These are phyloP conservation scores for Mycosphaerella arachidis DNA, from an alignment of 2,329 filamentous ascomycete species.

Conservation along the genomic window DNA sequence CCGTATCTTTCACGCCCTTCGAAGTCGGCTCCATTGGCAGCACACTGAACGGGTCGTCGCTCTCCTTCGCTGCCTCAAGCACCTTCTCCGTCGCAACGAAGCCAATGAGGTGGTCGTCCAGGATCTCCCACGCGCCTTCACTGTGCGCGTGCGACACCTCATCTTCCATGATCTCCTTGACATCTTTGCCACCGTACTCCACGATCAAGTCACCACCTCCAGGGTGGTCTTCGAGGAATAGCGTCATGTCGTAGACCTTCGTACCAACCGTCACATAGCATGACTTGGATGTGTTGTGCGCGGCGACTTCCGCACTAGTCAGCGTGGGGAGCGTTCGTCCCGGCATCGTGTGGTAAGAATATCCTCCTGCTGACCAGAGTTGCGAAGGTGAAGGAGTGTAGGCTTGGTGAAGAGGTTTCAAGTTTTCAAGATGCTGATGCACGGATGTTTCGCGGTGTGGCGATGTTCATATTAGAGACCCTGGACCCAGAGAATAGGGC, in stretches of 20 bases:
- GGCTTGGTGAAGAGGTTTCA: neutral
- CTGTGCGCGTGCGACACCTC: constrained; percentile 77
- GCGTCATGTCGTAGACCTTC: constrained; percentile 92
- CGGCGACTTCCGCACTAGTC: constrained; percentile 71
- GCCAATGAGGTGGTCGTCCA: constrained; percentile 81
- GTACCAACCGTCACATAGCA: constrained; percentile 89
- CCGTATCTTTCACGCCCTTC: constrained; percentile 47
- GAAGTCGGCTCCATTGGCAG: constrained; percentile 50
- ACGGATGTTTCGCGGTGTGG: neutral
- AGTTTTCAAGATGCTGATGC: neutral
- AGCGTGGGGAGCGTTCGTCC: constrained; percentile 78
- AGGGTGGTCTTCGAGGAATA: constrained; percentile 85
- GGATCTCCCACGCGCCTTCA: constrained; percentile 90
- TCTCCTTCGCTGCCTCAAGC: constrained; percentile 47
- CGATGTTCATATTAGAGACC: neutral
- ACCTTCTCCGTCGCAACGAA: constrained; percentile 64
- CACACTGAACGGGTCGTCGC: constrained; percentile 46
- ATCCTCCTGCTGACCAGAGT: neutral
- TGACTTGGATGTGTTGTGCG: constrained; percentile 73
- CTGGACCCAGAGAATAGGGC: neutral
- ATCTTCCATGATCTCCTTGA: constrained; percentile 77
- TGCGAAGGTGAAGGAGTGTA: neutral
- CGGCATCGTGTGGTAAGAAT: constrained; percentile 59
- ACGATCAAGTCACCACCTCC: constrained; percentile 84
- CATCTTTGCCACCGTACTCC: constrained; percentile 84